phyloP scores from a whole-genome alignment of 345 rosid genomes.

The Mercurialis annua region DNA sequence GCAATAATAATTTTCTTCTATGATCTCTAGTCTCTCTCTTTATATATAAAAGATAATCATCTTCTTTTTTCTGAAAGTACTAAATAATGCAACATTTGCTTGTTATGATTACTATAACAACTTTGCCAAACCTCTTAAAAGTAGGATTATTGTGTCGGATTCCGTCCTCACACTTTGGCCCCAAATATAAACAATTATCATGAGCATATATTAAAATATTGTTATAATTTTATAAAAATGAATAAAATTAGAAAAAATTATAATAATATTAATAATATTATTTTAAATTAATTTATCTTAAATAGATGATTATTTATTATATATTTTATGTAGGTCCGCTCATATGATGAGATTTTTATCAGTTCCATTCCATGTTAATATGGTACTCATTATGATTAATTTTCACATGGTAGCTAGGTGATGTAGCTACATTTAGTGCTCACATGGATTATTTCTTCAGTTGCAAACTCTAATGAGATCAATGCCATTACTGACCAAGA shows the following conservation, averaged over 20 bases:
- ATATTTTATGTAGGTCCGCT: too few relatives aligned
- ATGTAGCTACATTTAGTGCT: constrained; percentile 4
- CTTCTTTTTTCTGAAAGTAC: constrained; percentile 35
- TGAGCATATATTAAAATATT: constrained; percentile 14
- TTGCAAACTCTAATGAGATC: background rate
- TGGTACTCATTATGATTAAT: constrained; percentile 21
- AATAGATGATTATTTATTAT: too few relatives aligned
- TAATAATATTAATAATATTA: too few relatives aligned
- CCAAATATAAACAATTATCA: constrained; percentile 9
- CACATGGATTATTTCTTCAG: background rate
- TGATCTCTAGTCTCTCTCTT: background rate
- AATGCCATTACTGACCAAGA: constrained; percentile 25
- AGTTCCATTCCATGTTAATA: constrained; percentile 7
- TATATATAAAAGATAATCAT: background rate
- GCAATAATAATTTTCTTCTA: too few relatives aligned
- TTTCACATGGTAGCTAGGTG: constrained; percentile 39
- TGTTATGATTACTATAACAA: constrained; percentile 30
- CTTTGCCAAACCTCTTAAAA: constrained; percentile 31
- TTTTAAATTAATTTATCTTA: too few relatives aligned
- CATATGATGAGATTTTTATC: too few relatives aligned
- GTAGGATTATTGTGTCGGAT: constrained; percentile 43
- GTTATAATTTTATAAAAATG: too few relatives aligned
- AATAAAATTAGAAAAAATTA: too few relatives aligned
- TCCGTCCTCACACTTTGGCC: constrained; percentile 20
- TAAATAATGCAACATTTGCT: constrained; percentile 40